phyloP scores from a whole-genome alignment of 345 rosid species.

The Gossypium raimondii region DNA sequence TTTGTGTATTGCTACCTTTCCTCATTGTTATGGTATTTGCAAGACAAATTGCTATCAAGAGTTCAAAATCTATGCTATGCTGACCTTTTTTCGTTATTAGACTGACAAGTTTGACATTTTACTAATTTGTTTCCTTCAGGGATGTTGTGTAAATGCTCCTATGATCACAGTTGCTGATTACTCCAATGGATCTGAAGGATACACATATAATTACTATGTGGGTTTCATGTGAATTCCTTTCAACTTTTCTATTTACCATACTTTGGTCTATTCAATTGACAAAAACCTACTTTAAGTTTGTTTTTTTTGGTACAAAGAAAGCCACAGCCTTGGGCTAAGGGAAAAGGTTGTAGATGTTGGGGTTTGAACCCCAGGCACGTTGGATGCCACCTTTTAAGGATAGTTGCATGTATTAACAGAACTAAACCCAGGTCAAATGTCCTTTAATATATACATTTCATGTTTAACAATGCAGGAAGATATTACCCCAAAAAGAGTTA shows the following conservation, averaged over 20 bases:
- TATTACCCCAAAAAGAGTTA: constrained; percentile 79
- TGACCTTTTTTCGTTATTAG: constrained; percentile 11
- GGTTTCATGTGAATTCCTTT: constrained; percentile 25
- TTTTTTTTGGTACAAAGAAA: not conserved
- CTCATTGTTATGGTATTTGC: not conserved
- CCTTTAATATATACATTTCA: constrained; percentile 16
- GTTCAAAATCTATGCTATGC: not conserved
- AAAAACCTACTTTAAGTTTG: not conserved
- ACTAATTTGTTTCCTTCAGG: constrained; percentile 52
- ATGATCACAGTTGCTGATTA: constrained; percentile 99
- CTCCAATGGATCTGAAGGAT: constrained; percentile 92
- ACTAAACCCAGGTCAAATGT: not conserved
- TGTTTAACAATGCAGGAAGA: constrained; percentile 72
- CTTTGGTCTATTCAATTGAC: not conserved
- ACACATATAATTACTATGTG: constrained; percentile 86
- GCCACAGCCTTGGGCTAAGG: not conserved
- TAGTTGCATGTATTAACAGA: not conserved
- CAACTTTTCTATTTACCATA: constrained; percentile 3
- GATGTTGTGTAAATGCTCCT: constrained; percentile 97
- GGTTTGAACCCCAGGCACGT: not conserved
- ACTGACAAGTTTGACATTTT: constrained; percentile 8
- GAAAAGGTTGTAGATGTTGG: not conserved
- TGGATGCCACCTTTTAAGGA: not conserved
- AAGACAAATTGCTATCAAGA: not conserved
- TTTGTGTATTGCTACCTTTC: not conserved